These are phyloP conservation scores for Citrus inodora DNA, from an alignment of 345 rosid genomes.

Conservation along the genomic window DNA sequence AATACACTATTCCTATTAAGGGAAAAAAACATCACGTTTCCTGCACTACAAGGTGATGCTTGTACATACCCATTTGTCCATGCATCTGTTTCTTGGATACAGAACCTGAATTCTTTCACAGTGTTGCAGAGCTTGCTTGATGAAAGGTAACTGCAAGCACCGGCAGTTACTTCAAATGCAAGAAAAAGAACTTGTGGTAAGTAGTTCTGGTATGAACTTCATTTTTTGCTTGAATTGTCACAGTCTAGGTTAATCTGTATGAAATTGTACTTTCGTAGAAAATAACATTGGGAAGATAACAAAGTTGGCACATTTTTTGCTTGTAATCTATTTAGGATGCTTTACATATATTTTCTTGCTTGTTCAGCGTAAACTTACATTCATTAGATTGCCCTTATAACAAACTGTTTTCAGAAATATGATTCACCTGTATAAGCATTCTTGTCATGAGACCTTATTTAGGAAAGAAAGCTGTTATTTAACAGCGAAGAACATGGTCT, in stretches of 20 bases:
- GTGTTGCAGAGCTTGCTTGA: constrained; percentile 45
- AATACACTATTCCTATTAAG: not conserved
- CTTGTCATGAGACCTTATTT: not conserved
- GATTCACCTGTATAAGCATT: not conserved
- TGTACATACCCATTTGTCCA: not conserved
- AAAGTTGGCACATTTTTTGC: not conserved
- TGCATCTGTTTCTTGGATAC: not conserved
- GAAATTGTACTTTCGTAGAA: not conserved
- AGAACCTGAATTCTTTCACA: constrained; percentile 25
- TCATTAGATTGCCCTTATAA: not conserved
- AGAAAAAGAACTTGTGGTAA: constrained; percentile 71
- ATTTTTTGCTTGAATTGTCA: not conserved
- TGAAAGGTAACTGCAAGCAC: constrained; percentile 41
- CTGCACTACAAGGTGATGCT: not conserved
- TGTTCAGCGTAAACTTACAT: not conserved
- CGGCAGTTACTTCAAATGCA: constrained; percentile 53
- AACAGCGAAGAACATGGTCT: not conserved
- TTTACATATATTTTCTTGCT: not conserved
- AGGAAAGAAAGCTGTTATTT: not conserved
- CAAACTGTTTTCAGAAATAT: not conserved
- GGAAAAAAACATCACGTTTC: not conserved
- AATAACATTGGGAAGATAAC: not conserved
- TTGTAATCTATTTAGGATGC: not conserved
- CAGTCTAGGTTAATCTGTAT: not conserved
- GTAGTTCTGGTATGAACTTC: constrained; percentile 9